A percentile compares a stretch with the other conserved stretches of the same genome.
phyloP scores from a whole-genome alignment of 345 rosid genomes.

The Lepidium didymum region DNA sequence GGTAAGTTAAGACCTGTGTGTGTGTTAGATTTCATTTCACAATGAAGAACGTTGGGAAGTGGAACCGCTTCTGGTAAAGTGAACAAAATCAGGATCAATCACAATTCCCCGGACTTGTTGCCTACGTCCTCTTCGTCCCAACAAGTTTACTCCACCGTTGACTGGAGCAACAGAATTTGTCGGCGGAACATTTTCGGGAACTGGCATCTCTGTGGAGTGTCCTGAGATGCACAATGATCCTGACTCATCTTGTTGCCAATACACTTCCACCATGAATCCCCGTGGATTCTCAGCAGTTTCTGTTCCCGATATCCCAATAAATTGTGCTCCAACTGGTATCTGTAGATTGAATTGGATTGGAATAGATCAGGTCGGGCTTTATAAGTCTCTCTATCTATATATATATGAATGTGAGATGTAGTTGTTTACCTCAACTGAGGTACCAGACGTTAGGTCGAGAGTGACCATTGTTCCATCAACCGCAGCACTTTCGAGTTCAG shows the following conservation, averaged over 20 bases:
- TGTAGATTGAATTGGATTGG: conserved; percentile 24
- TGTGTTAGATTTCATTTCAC: conserved; percentile 8
- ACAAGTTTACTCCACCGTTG: conserved; percentile 8
- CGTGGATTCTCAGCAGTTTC: conserved; percentile 52
- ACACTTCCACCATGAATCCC: conserved; percentile 86
- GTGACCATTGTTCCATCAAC: conserved; percentile 68
- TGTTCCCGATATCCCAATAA: conserved; percentile 67
- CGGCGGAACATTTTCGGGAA: conserved; percentile 40
- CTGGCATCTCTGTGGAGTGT: conserved; percentile 61
- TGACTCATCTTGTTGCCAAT: conserved; percentile 80
- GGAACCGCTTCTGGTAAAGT: conserved; percentile 10
- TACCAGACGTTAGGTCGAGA: conserved; percentile 57
- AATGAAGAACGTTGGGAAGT: conserved; percentile 27
- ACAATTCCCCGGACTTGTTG: conserved; percentile 56
- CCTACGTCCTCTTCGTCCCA: conserved; percentile 29
- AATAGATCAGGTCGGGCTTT: background rate
- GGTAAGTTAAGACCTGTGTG: background rate
- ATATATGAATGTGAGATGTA: background rate
- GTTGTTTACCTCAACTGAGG: conserved; percentile 45
- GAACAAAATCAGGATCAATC: conserved; percentile 42
- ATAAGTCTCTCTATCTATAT: background rate
- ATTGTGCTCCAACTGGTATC: conserved; percentile 83
- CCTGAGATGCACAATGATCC: conserved; percentile 85
- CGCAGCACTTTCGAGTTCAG: conserved; percentile 86
- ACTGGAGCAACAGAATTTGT: conserved; percentile 24